Evolutionary conservation across 164 flowering plant species (phyloP).

Genomic region (Euptelea pleiosperma): DNA sequence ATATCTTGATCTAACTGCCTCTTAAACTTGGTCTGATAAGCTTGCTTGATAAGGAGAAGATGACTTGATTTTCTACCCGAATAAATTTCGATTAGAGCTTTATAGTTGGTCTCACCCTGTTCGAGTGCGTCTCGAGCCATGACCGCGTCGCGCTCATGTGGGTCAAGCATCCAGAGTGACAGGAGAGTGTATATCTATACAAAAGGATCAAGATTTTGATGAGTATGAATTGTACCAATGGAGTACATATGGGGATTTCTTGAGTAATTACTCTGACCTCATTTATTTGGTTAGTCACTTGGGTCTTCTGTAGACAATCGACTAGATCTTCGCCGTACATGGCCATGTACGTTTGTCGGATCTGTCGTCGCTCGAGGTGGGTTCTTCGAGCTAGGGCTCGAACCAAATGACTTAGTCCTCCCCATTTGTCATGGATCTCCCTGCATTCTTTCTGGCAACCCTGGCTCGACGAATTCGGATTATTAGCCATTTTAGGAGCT

Average conservation of each 20-base stretch:
- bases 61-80: slow-evolving; percentile 67
- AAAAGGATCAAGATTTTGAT: background rate
- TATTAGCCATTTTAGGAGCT: slow-evolving; percentile 27
- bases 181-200: slow-evolving; percentile 21
- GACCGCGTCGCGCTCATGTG: slow-evolving; percentile 54
- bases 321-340: slow-evolving; percentile 52
- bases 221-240: too few species aligned
- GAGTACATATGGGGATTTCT: too few species aligned
- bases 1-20: slow-evolving; percentile 64
- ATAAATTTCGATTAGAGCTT: slow-evolving; percentile 58
- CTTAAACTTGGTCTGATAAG: slow-evolving; percentile 43
- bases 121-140: slow-evolving; percentile 52
- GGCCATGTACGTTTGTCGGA: slow-evolving; percentile 45
- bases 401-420: slow-evolving; percentile 22
- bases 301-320: slow-evolving; percentile 20
- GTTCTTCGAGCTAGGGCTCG: slow-evolving; percentile 29
- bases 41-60: slow-evolving; percentile 49
- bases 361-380: slow-evolving; percentile 29
- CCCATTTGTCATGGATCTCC: slow-evolving; percentile 47
- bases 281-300: slow-evolving; percentile 13
- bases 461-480: slow-evolving; percentile 15
- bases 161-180: slow-evolving; percentile 47
- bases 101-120: slow-evolving; percentile 32
- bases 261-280: too few species aligned
- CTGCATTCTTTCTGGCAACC: slow-evolving; percentile 36